Base-by-base conservation (phyloP, 352 stramenopile species). In the Blastocystis sp. region DNA sequence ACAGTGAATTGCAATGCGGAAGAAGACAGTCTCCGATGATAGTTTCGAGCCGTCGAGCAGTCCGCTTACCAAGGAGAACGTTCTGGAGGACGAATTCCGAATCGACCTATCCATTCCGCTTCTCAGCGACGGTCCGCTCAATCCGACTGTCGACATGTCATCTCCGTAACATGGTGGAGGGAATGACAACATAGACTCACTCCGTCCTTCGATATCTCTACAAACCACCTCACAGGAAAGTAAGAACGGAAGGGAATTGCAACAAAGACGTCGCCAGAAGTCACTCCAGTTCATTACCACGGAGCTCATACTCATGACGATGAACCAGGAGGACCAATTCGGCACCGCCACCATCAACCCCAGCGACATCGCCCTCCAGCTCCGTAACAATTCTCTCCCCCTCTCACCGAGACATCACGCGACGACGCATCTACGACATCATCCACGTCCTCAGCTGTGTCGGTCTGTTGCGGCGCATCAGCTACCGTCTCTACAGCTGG, bases 271-370 rank as follows among this genome's bases (percentile, higher is more conserved):
- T 21, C 42, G 69, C 18, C 69, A 81, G n/a, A 81, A 81, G 24
- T 81, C 69, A 4, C 69, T 81, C 4, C 69, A 81, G 69, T 81
- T 81, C 69, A 61, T 81, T 42, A 81, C 69, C 14, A 81, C 69
- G 14, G 69, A 81, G 16, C 48, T 81, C n/a, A 32, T 81, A 9
- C 32, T 81, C 24, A 59, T 81, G 29, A 81, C 63, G 8, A 54
- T 81, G 46, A 27, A 51, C 48, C 44, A 64, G 18, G 40, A 81
- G 27, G 14, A 29, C 7, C 14, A 64, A 4, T 29, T n/a, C 40
- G 29, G 38, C 29, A 48, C 69, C 29, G 56, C 69, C 11, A 61
- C 27, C 11, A 44, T 81, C n/a, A 81, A 81, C n/a, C 69, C 69
- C 32, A 81, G 69, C n/a, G 18, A 24, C 24, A 48, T 81, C 16